These are phyloP conservation scores for Cryptococcus sp. DNA, from an alignment of 1,284 basidiomycete genomes.

Conservation along the genomic window DNA sequence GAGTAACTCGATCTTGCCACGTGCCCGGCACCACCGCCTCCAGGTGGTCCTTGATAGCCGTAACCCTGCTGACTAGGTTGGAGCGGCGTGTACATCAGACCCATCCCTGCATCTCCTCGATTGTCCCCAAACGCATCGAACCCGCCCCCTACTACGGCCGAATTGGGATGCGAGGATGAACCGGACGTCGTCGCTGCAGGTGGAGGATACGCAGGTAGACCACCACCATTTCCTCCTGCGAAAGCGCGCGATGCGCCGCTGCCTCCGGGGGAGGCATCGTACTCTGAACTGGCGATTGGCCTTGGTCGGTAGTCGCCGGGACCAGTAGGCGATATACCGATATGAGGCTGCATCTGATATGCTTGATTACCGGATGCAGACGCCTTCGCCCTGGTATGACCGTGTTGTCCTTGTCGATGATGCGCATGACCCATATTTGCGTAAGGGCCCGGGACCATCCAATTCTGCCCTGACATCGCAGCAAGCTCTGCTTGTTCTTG, in stretches of 20 bases:
- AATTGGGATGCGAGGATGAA: conserved; percentile 14
- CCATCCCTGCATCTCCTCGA: conserved; percentile 30
- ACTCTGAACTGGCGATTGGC: conserved; percentile 30
- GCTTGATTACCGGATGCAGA: conserved; percentile 26
- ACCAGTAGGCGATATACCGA: conserved; percentile 32
- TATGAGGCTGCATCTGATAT: conserved; percentile 49
- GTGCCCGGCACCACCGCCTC: conserved; percentile 30
- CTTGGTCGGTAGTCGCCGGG: conserved; percentile 25
- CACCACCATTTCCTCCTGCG: conserved; percentile 14
- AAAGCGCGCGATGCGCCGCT: conserved; percentile 9
- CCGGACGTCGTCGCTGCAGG: conserved; percentile 40
- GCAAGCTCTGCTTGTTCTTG: conserved; percentile 89
- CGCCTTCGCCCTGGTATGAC: conserved; percentile 25
- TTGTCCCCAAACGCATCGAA: conserved; percentile 47
- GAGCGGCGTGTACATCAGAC: conserved; percentile 50
- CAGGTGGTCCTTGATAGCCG: conserved; percentile 14
- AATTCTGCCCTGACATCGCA: conserved; percentile 51
- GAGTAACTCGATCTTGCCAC: conserved; percentile 41
- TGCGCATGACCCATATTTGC: conserved; percentile 1
- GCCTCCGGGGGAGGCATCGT: conserved; percentile 29
- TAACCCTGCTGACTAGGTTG: conserved; percentile 32
- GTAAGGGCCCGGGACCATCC: conserved; percentile 48
- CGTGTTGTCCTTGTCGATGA: conserved; percentile 8
- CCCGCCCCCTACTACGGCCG: conserved; percentile 7
- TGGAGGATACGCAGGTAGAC: conserved; percentile 50